Base-by-base conservation (phyloP, 2,329 filamentous ascomycete genomes). In the Parascedosporium putredinis region DNA sequence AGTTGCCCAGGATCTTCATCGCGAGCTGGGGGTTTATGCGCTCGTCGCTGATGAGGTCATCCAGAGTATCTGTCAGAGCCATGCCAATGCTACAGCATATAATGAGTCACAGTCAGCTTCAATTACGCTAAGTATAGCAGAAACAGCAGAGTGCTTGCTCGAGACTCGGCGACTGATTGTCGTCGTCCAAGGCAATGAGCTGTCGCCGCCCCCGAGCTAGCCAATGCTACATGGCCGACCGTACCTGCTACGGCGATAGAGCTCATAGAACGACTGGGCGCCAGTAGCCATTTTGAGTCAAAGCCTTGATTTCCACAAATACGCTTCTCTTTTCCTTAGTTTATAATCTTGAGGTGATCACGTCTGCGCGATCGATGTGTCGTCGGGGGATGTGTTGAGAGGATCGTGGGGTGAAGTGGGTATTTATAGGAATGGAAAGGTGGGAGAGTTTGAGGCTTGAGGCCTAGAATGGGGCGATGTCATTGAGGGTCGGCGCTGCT, bases 161-260 rank as follows among this genome's bases (percentile, higher is more conserved):
- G 14, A 47, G 34, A 14, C 12, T 6, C 18, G n/a, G 23, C 3
- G n/a, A 27, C 20, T 24, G n/a, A n/a, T n/a, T n/a, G n/a, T n/a
- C n/a, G n/a, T n/a, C n/a, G n/a, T n/a, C n/a, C n/a, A n/a, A n/a
- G n/a, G n/a, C n/a, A n/a, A n/a, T n/a, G n/a, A n/a, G n/a, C n/a
- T n/a, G n/a, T n/a, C 5, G 18, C 18, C 4, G 4, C 16, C 24
- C 18, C 45, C 12, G 24, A 18, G 31, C 25, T 47, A 33, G 25
- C 18, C 25, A 34, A 33, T 14, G 18, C 25, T 8, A 9, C n/a
- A 33, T 10, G 31, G 46, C 56, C 18, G 46, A 49, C 34, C 68
- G 67, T 88, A 97, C 93, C 91, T 97, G 81, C 89, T 95, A 73
- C 90, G 85, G 61, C 93, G 88, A 70, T 98, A 98, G 63, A 98